A percentile compares a stretch with the other conserved stretches of the same genome.
phyloP scores from a whole-genome alignment of 2,329 filamentous ascomycete genomes.

The Beauveria medogensis region DNA sequence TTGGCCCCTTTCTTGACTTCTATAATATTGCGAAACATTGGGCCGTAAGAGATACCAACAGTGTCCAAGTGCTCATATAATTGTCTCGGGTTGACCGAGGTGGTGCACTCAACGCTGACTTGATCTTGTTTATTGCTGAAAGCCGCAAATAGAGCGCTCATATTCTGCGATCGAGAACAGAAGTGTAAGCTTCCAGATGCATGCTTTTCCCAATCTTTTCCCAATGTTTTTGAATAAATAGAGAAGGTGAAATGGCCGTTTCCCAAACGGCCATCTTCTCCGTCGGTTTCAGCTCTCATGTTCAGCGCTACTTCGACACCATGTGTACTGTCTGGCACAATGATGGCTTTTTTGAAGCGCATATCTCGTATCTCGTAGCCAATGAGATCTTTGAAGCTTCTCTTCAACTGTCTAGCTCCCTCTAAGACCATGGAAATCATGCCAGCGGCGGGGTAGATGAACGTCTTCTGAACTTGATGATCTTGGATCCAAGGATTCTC shows the following conservation, averaged over 20 bases:
- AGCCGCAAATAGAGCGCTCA: constrained; percentile 15
- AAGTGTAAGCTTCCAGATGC: constrained; percentile 27
- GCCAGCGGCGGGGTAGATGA: constrained; percentile 43
- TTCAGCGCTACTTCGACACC: constrained; percentile 44
- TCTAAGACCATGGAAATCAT: constrained; percentile 43
- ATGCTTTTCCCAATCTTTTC: constrained; percentile 35
- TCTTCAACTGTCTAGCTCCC: constrained; percentile 32
- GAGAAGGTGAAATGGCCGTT: constrained; percentile 24
- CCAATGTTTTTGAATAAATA: constrained; percentile 38
- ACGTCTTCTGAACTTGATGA: constrained; percentile 42
- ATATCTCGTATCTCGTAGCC: constrained; percentile 39
- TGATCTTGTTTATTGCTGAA: constrained; percentile 18
- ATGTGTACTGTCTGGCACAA: constrained; percentile 36
- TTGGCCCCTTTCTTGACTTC: constrained; percentile 24
- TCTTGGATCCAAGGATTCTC: constrained; percentile 46
- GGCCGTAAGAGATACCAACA: constrained; percentile 44
- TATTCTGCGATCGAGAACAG: constrained; percentile 18
- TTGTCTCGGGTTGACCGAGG: constrained; percentile 32
- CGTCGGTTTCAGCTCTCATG: constrained; percentile 24
- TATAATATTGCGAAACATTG: constrained; percentile 41
- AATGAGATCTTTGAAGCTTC: constrained; percentile 16
- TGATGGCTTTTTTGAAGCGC: constrained; percentile 41
- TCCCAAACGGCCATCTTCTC: constrained; percentile 15
- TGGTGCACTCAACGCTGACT: constrained; percentile 22
- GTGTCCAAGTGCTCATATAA: constrained; percentile 43